phyloP scores from a whole-genome alignment of 2,329 filamentous ascomycete species.

The Mollisia scopiformis region DNA sequence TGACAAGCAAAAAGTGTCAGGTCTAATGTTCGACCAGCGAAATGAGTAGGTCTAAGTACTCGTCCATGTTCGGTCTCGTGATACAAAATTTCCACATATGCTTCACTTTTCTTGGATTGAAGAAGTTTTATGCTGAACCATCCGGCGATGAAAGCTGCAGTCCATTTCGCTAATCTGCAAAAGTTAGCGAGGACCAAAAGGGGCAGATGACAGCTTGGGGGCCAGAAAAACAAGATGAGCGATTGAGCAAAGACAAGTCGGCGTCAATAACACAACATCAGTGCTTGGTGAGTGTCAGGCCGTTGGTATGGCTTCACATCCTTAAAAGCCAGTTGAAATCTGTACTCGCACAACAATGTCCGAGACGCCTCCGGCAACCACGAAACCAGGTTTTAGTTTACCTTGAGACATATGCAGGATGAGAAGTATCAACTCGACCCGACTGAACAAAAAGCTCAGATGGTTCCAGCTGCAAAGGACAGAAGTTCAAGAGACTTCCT shows the following conservation, averaged over 20 bases:
- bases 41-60: constrained; percentile 33
- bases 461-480: too few relatives aligned
- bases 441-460: too few relatives aligned
- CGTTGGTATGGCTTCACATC: too few relatives aligned
- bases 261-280: too few relatives aligned
- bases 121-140: constrained; percentile 61
- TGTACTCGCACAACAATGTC: too few relatives aligned
- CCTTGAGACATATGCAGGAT: too few relatives aligned
- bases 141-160: constrained; percentile 60
- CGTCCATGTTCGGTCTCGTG: constrained; percentile 31
- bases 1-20: constrained; percentile 78
- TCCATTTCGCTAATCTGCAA: constrained; percentile 56
- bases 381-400: too few relatives aligned
- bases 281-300: too few relatives aligned
- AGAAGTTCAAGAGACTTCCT: background rate
- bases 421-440: too few relatives aligned
- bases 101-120: constrained; percentile 54
- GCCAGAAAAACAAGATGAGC: background rate
- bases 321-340: too few relatives aligned
- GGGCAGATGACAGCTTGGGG: background rate
- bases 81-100: constrained; percentile 44
- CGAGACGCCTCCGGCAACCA: too few relatives aligned
- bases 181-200: background rate
- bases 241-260: too few relatives aligned
- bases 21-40: constrained; percentile 77